Percentiles rank a stretch among this genome's conserved stretches.
phyloP scores from a whole-genome alignment of 1,284 basidiomycete species.

The Ganoderma multipileum region DNA sequence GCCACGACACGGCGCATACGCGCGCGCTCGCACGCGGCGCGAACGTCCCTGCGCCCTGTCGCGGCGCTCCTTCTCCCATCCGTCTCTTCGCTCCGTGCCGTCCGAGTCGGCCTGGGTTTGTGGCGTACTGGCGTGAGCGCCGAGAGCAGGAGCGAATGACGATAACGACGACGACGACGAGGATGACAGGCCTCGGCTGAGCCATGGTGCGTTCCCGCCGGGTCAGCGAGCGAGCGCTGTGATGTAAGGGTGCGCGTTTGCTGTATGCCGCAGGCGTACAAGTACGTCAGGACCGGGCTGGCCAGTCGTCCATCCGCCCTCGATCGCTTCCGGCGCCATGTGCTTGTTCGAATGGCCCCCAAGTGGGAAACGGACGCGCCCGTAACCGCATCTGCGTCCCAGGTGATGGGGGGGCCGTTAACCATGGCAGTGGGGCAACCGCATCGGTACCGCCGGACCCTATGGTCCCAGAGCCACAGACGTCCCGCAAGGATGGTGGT shows the following conservation, averaged over 20 bases:
- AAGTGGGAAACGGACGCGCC: not conserved
- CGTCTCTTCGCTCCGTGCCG: not conserved
- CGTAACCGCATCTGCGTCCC: not conserved
- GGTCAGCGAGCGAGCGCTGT: not conserved
- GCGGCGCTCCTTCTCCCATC: not conserved
- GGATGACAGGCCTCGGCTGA: not conserved
- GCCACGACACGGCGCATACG: not conserved
- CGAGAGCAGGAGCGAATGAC: not conserved
- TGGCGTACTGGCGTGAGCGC: not conserved
- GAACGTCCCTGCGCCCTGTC: constrained; percentile 6
- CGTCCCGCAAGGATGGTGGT: not conserved
- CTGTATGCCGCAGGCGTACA: not conserved
- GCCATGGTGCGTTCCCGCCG: not conserved
- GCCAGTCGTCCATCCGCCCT: not conserved
- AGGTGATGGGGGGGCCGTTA: not conserved
- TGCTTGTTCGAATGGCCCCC: not conserved
- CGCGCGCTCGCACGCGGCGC: not conserved
- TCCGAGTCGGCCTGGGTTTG: not conserved
- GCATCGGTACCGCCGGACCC: not conserved
- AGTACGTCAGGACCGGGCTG: not conserved
- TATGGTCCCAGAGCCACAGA: not conserved
- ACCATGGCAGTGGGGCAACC: not conserved
- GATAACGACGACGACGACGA: not conserved
- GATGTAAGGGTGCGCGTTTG: not conserved
- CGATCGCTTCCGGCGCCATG: not conserved